Evolutionary conservation across 2,329 filamentous ascomycete species (phyloP).

Genomic region (Microthyrium microscopicum): DNA sequence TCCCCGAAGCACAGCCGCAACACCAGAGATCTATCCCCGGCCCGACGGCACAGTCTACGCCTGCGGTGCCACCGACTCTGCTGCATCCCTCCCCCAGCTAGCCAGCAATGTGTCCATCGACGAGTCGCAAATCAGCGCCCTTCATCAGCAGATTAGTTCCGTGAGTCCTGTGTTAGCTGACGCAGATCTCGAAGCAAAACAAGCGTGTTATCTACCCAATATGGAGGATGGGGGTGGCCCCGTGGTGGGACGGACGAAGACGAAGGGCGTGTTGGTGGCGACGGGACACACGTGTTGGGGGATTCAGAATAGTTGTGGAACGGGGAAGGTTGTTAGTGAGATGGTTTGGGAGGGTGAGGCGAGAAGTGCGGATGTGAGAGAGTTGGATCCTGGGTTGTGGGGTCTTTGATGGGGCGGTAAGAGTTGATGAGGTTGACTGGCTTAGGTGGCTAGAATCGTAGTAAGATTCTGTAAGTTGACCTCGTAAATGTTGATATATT

Average conservation of each 20-base stretch:
- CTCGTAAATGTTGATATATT: no score
- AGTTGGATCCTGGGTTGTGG: slow-evolving; percentile 23
- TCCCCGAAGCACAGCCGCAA: slow-evolving; percentile 31
- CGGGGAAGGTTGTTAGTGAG: slow-evolving; percentile 33
- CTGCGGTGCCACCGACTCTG: slow-evolving; percentile 74
- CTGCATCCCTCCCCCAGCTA: slow-evolving; percentile 56
- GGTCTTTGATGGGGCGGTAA: slow-evolving; percentile 5
- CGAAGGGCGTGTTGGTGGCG: slow-evolving; percentile 62
- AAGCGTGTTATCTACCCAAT: slow-evolving; percentile 87
- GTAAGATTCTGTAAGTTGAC: no score
- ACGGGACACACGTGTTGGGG: slow-evolving; percentile 96
- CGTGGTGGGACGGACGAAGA: slow-evolving; percentile 58
- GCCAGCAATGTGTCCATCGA: slow-evolving; percentile 65
- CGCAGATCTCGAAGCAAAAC: slow-evolving; percentile 47
- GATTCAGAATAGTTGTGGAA: slow-evolving; percentile 87
- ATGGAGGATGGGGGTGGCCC: slow-evolving; percentile 48
- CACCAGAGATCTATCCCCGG: slow-evolving; percentile 86
- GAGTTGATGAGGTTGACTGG: no score
- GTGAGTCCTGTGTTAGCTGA: slow-evolving; percentile 33
- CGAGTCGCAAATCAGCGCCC: slow-evolving; percentile 61
- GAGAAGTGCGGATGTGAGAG: slow-evolving; percentile 25
- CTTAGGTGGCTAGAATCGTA: no score
- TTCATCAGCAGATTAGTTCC: slow-evolving; percentile 58
- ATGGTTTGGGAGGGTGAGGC: slow-evolving; percentile 28
- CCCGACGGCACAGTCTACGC: slow-evolving; percentile 84